A percentile compares a stretch with the other conserved stretches of the same genome.
Evolutionary conservation across 176 grass and related monocot species (phyloP).

Genomic region (Secale cereale): DNA sequence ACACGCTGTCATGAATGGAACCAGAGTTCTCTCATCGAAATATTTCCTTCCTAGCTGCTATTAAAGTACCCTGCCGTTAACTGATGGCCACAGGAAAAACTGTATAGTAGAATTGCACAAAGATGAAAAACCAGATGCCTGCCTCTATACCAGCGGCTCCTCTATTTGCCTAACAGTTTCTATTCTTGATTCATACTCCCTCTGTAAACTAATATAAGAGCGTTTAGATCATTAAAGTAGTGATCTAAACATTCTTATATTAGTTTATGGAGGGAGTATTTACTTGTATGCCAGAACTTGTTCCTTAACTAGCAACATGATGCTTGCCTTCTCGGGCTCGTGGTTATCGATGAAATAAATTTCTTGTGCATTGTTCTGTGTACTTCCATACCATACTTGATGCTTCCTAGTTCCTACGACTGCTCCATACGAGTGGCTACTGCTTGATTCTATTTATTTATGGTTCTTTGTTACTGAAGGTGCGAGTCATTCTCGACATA

Average conservation of each 20-base stretch:
- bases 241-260: too few relatives aligned
- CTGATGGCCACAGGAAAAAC: background rate
- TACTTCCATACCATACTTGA: background rate
- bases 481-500: constrained; percentile 79
- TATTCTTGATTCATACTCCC: background rate
- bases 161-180: background rate
- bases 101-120: background rate
- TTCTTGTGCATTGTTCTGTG: background rate
- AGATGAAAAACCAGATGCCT: background rate
- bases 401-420: background rate
- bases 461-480: constrained; percentile 39
- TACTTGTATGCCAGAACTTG: background rate
- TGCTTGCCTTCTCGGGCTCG: background rate
- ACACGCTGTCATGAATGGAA: background rate
- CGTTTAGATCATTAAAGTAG: too few relatives aligned
- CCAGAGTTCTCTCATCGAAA: background rate
- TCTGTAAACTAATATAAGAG: too few relatives aligned
- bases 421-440: background rate
- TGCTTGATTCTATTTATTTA: background rate
- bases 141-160: background rate
- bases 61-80: background rate
- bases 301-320: background rate
- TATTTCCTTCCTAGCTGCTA: background rate
- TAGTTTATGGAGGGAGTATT: too few relatives aligned
- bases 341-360: background rate